These are phyloP conservation scores for Mycena galericulata DNA, from an alignment of 768 basidiomycete species.

Conservation along the genomic window DNA sequence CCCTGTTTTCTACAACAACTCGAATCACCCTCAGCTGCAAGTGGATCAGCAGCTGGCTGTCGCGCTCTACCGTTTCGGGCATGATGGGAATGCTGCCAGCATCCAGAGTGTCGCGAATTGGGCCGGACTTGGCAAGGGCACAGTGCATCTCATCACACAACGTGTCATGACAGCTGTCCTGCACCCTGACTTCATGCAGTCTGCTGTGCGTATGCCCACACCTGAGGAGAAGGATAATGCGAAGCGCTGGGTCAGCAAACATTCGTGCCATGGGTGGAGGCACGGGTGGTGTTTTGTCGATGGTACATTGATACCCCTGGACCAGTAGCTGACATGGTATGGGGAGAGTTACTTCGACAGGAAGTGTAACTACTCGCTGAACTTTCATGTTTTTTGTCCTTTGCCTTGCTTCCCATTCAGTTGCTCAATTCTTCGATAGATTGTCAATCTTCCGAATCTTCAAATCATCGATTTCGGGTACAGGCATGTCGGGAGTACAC, in stretches of 20 bases:
- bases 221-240: constrained; percentile 49
- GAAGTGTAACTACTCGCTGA: constrained; percentile 54
- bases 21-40: constrained; percentile 40
- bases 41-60: constrained; percentile 51
- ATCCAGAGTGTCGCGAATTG: constrained; percentile 48
- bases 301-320: constrained; percentile 53
- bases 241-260: constrained; percentile 51
- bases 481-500: constrained; percentile 51
- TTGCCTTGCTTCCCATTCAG: constrained; percentile 11
- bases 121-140: constrained; percentile 51
- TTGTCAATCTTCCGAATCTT: constrained; percentile 46
- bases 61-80: constrained; percentile 53
- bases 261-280: constrained; percentile 49
- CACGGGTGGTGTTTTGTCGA: constrained; percentile 53
- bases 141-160: constrained; percentile 35
- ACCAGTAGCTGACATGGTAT: constrained; percentile 45
- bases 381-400: constrained; percentile 53
- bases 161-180: constrained; percentile 48
- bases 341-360: constrained; percentile 53
- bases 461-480: constrained; percentile 49
- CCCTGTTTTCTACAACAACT: constrained; percentile 44
- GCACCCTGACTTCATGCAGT: constrained; percentile 37
- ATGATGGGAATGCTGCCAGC: constrained; percentile 52
- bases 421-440: constrained; percentile 25
- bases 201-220: constrained; percentile 44